Base-by-base conservation (phyloP, 768 basidiomycete species). In the Lyophyllum decastes region DNA sequence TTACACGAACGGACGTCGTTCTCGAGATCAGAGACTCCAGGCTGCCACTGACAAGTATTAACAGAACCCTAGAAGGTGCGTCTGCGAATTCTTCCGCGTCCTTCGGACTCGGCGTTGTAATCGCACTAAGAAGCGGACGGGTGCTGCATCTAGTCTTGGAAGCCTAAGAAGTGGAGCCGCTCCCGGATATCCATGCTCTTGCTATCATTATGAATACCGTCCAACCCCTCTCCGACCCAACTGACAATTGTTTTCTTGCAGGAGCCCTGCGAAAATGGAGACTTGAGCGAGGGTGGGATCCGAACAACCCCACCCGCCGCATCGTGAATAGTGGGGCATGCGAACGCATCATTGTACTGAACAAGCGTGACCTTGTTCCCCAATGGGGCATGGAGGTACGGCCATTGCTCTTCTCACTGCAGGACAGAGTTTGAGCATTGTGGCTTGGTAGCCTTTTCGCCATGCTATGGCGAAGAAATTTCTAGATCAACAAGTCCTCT, bases 11-110 rank as follows among this genome's bases (percentile, higher is more conserved):
- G 33, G 90, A 95, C 67, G 86, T 98, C 54, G 92, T 98, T 50
- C 88, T 99, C 60, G 96, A 99, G 76, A 86, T 95, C 26, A 83
- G 96, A 67, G 96, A 99, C 75, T 86, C 95, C 12, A 85, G 96
- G 27, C 79, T 98, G 53, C 96, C 96, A 6, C 78, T 98, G 61
- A 95, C 95, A 21, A 95, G 92, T 64, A 92, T 98, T 71, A 98
- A 98, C 72, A 83, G 87, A 56, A 86, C 85, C 17, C 83, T 98
- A 55, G 95, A 98, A 82, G 84, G 88, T 89, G 73, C 68, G 85
- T 69, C 66, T 55, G 49, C 54, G 59, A 58, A 59, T 71, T 68
- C 61, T 64, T 64, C 61, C 65, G 68, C 65, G 48, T 54, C 55
- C 52, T 59, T 65, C 67, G 70, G 70, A 63, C 38, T 59, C 58